Base-by-base conservation (phyloP, 1,139 yeast genomes). In the Arxiozyma telluris region DNA sequence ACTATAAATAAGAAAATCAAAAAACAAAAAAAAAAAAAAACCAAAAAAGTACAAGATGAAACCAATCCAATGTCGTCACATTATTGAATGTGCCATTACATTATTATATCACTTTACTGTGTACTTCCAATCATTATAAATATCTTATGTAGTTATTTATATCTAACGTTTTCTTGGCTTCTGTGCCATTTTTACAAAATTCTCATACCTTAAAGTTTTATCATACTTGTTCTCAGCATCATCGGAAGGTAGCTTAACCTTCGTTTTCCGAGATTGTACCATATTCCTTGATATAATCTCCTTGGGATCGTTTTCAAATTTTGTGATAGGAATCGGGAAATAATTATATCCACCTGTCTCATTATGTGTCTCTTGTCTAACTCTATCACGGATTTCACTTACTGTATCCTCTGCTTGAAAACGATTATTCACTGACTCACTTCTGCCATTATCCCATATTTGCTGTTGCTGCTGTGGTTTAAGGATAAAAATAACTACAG, bases 271-370 rank as follows among this genome's bases (percentile, higher is more conserved):
- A 34, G n/a, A 34, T 34, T 15, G 39, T 34, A 34, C 6, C n/a
- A 15, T n/a, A 34, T 15, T 34, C n/a, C 4, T 11, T 11, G 39
- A 34, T 12, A n/a, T 17, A 34, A 34, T 34, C 39, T 34, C 39
- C 5, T 25, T 25, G 21, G 42, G 41, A 39, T 48, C 55, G 17
- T 58, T 44, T 22, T 56, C 57, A 17, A 60, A 55, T 54, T 60
- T 61, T 1, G 61, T 59, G 20, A 63, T 55, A 17, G 67, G 64
- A 15, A 64, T 63, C 30, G 62, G 59, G 44, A 61, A 63, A 54
- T 62, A 61, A 38, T 59, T 61, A 38, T 60, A 56, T 9, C 54
- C 55, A 22, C 64, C 66, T 41, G 58, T 54, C 46, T 56, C 55
- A 47, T 12, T 25, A 47, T 41, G 25, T 4, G 34, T 23, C 17